Base-by-base conservation (phyloP, 2,329 filamentous ascomycete genomes). In the Mycosphaerella sp. region DNA sequence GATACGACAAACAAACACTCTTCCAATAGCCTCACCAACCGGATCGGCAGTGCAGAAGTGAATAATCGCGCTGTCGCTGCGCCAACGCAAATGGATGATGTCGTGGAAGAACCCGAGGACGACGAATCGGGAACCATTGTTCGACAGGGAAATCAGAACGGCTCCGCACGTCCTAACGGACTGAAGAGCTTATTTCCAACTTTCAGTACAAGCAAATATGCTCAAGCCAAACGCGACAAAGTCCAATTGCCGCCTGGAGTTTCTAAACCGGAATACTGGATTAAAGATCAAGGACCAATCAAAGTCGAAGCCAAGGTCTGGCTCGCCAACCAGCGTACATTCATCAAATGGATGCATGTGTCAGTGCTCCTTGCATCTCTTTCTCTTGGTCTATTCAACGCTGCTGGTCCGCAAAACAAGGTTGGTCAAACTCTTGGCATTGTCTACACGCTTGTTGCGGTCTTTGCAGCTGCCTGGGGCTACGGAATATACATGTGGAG, bases 281-380 rank as follows among this genome's bases (percentile, higher is more conserved):
- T 98, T 76, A 98, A 98, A 75, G 94, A 98, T 70, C 80, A 86
- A 30, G 91, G 93, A 2, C 87, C 89, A 32, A 79, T 97, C 58
- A 86, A 89, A 66, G 89, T 98, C 51, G 93, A 98, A 73, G 89
- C 89, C 55, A 98, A 98, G 72, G 91, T 98, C 27, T 98, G 93
- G 91, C 84, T 98, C 51, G 93, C 93, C 49, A 98, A 98, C 70
- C 91, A 98, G 73, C 85, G 93, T 55, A 98, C 93, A 0, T 98
- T 96, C 68, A 85, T 98, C 70, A 97, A 96, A 71, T 98, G 93
- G 93, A 88, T 97, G 74, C 90, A 97, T 69, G 89, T 98, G 64
- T 85, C 83, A 55, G 82, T 98, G 43, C 77, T 98, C 12, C 82
- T 98, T 18, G 90, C 89, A 34, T 84, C 85, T 17, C 73, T 98